These are phyloP conservation scores for Medicago arabica DNA, from an alignment of 306 rosid species.

Conservation along the genomic window DNA sequence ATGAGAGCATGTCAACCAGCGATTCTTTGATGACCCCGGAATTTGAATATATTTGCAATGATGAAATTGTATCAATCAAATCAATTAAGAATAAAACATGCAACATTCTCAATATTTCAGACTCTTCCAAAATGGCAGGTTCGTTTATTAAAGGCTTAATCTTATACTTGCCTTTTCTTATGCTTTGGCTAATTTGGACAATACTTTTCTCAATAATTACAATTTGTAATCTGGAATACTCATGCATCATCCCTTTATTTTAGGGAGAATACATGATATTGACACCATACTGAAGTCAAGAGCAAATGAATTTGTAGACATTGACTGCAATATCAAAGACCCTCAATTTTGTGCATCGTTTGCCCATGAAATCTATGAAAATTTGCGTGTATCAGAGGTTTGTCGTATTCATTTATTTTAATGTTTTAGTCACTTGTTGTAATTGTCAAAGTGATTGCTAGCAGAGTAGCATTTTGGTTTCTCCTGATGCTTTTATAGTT, in stretches of 20 bases:
- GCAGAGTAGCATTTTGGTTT: constrained; percentile 9
- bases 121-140: constrained; percentile 49
- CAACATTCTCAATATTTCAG: constrained; percentile 43
- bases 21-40: constrained; percentile 53
- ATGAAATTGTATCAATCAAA: constrained; percentile 43
- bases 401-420: constrained; percentile 22
- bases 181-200: constrained; percentile 26
- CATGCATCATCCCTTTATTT: constrained; percentile 22
- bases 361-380: constrained; percentile 56
- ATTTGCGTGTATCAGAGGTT: constrained; percentile 69
- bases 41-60: constrained; percentile 44
- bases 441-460: constrained; percentile 8
- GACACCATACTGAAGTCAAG: constrained; percentile 35
- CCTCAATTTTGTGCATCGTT: constrained; percentile 57
- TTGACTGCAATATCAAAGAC: constrained; percentile 52
- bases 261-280: constrained; percentile 44
- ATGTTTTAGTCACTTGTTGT: constrained; percentile 13
- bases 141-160: constrained; percentile 35
- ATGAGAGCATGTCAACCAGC: constrained; percentile 45
- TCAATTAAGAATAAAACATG: constrained; percentile 49
- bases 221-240: constrained; percentile 24
- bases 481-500: background rate
- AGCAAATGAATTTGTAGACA: constrained; percentile 43
- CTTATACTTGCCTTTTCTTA: background rate
- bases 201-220: constrained; percentile 4